These are phyloP conservation scores for Vitis vinifera DNA, from an alignment of 164 flowering plant species.

Conservation along the genomic window DNA sequence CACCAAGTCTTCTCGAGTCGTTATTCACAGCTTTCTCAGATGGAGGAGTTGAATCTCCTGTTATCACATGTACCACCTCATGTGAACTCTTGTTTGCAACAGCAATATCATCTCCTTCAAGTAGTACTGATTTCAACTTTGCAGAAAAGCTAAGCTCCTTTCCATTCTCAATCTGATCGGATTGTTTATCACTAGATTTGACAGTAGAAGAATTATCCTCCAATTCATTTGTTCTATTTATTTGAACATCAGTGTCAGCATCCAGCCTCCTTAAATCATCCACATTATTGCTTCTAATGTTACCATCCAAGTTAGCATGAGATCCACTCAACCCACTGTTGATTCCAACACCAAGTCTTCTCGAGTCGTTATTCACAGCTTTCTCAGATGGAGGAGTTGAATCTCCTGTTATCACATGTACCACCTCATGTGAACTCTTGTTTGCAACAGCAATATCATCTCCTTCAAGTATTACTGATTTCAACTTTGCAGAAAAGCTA, in stretches of 20 bases:
- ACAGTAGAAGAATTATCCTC: conserved; percentile 23
- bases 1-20: conserved; percentile 8
- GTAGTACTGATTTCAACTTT: conserved; percentile 18
- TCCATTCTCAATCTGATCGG: conserved; percentile 23
- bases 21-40: conserved; percentile 19
- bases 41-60: conserved; percentile 14
- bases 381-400: conserved; percentile 15
- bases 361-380: conserved; percentile 15
- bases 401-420: conserved; percentile 7
- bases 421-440: conserved; percentile 11
- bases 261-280: conserved; percentile 6
- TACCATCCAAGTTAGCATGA: conserved; percentile 5
- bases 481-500: conserved; percentile 18
- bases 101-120: conserved; percentile 17
- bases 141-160: conserved; percentile 21
- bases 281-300: neutral
- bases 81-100: conserved; percentile 5
- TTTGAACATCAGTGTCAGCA: conserved; percentile 14
- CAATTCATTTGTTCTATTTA: conserved; percentile 6
- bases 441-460: conserved; percentile 13
- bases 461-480: conserved; percentile 23
- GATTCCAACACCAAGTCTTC: conserved; percentile 4
- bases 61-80: conserved; percentile 6
- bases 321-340: conserved; percentile 16
- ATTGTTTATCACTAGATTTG: conserved; percentile 10